Percentiles rank a stretch among this genome's conserved stretches.
phyloP scores from a whole-genome alignment of 805 yeast species.

The Yarrowia alimentaria region DNA sequence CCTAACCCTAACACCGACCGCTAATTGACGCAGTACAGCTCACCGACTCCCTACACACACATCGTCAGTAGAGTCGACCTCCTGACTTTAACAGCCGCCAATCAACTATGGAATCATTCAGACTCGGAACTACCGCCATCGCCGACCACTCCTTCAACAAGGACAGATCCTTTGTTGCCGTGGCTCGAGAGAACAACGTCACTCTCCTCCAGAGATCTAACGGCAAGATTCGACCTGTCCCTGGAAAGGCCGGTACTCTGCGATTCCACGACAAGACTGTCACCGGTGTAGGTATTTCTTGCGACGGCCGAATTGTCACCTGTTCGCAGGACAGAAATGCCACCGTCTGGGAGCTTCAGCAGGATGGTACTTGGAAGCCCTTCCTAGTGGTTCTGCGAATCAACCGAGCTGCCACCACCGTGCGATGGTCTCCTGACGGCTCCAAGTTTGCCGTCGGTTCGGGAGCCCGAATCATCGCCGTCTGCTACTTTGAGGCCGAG shows the following conservation, averaged over 20 bases:
- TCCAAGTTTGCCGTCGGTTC: conserved; percentile 95
- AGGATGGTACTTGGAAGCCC: conserved; percentile 68
- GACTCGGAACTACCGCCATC: conserved; percentile 74
- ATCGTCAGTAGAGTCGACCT: conserved; percentile 41
- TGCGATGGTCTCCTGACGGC: conserved; percentile 95
- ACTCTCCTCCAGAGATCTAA: conserved; percentile 36
- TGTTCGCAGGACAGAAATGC: conserved; percentile 98
- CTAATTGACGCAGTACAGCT: conserved; percentile 14
- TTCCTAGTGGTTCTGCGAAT: conserved; percentile 89
- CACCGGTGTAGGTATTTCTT: conserved; percentile 88
- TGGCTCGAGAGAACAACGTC: conserved; percentile 74
- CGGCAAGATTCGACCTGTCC: conserved; percentile 18
- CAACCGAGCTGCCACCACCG: conserved; percentile 92
- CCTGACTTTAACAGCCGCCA: conserved; percentile 33
- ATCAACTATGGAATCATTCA: conserved; percentile 10
- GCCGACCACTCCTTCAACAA: conserved; percentile 86
- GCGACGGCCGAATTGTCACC: conserved; percentile 81
- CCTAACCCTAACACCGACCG: conserved; percentile 1
- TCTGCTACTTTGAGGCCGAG: conserved; percentile 92
- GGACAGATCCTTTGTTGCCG: conserved; percentile 66
- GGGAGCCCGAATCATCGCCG: conserved; percentile 89
- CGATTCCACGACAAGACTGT: conserved; percentile 78
- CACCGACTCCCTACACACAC: not conserved
- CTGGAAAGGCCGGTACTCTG: conserved; percentile 24
- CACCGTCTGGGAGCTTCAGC: conserved; percentile 83